Base-by-base conservation (phyloP, 441 rosid species). In the Lepidium campestre region DNA sequence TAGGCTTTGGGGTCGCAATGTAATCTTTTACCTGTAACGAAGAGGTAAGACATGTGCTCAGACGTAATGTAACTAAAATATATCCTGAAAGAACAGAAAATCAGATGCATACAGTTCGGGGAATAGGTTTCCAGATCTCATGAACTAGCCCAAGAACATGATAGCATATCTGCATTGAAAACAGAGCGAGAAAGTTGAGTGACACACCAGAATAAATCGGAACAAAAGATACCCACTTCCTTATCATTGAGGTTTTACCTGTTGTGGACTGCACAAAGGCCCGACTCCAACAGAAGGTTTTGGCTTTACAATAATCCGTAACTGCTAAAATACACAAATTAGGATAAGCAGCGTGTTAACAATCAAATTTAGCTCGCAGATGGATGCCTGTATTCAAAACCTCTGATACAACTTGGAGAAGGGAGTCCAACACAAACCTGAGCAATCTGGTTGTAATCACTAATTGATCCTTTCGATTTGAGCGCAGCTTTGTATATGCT, bases 1-100 rank as follows among this genome's bases (percentile, higher is more conserved):
- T 94, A 55, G 99, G 97, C 78, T 94, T 91, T 9, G 99, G 93
- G 60, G 96, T 94, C n/a, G 99, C 99, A 75, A 94, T 94, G 76
- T 94, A 91, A 82, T 94, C 99, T 81, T 94, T 94, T 81, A 91
- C 86, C 99, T 94, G 80, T 67, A 55, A 62, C 37, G 65, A 41
- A 40, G 79, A 31, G 73, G 69, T 11, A 58, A 57, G 59, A 56
- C 22, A 47, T 72, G 46, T 36, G 60, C 45, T 56, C 39, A 75
- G 70, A 15, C 2, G 61, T 13, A 45, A 60, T 39, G 62, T 45
- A 57, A 14, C 47, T 34, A 39, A 47, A 34, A 48, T 10, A 46
- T 5, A 23, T 44, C 40, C 57, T 68, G 57, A 62, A 27, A 14
- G 20, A 62, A 35, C 53, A 70, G 52, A 57, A 64, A 62, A 56